Base-by-base conservation (phyloP, 768 basidiomycete species). In the Glaciozyma martinii region DNA sequence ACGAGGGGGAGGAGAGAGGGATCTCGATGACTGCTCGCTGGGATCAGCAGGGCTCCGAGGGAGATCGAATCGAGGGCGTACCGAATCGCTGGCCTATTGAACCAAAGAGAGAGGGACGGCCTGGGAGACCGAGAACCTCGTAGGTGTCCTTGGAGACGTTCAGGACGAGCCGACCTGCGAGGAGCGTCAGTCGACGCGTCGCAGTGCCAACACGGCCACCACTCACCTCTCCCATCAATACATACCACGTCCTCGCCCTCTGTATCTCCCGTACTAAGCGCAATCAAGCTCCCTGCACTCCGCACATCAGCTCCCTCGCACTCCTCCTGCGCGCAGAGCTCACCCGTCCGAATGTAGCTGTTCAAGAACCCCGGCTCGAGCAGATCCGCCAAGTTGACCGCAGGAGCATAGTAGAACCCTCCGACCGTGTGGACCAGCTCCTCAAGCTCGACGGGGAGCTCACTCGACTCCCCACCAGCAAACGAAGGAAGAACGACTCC, bases 221-320 rank as follows among this genome's bases (percentile, higher is more conserved):
- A 44, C 42, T 25, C 23, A 70, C 68, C 68, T 61, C 65, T 42
- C 2, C 68, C 68, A 47, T 70, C 68, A 43, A 70, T 61, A 6
- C 50, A 50, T 9, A 66, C 65, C 18, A 66, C 52, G 27, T 70
- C 68, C 3, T 58, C 68, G 5, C n/a, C 62, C 7, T 66, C 59
- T 1, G 10, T 40, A 5, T 46, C 59, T 4, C 55, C 62, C 5
- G 64, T 30, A 23, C 62, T 70, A 2, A 70, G 59, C 5, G 62
- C 68, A 1, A 66, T 37, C 9, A 70, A 56, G 23, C 61, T 63
- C 3, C 68, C 68, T 70, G 56, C 40, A 15, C 0, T n/a, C 10
- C 8, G 21, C 16, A 18, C 53, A 54, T 53, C 0, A 27, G 37
- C 12, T 1, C 10, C 46, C n/a, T 9, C 27, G n/a, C 3, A n/a